Evolutionary conservation across 768 basidiomycete genomes (phyloP).

Genomic region (Mycena haematopus): DNA sequence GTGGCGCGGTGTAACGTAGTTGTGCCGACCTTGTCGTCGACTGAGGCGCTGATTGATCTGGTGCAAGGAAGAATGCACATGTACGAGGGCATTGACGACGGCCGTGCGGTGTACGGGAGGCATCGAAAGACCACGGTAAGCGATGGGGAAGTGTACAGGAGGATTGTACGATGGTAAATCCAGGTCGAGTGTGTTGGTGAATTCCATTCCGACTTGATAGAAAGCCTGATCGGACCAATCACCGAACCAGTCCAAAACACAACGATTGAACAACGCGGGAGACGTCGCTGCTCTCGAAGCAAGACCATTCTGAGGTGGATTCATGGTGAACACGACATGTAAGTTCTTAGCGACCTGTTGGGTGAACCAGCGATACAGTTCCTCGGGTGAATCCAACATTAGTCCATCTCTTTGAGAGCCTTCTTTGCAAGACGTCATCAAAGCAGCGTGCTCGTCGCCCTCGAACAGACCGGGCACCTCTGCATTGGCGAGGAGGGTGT

Average conservation of each 20-base stretch:
- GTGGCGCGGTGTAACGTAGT: conserved; percentile 96
- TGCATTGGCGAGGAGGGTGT: conserved; percentile 98
- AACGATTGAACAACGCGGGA: conserved; percentile 98
- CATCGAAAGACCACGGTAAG: conserved; percentile 81
- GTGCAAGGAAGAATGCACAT: conserved; percentile 89
- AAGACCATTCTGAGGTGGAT: conserved; percentile 94
- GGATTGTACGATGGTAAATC: conserved; percentile 84
- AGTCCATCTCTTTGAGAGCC: conserved; percentile 98
- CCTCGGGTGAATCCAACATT: conserved; percentile 98
- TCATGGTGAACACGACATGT: conserved; percentile 99
- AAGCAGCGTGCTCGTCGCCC: conserved; percentile 96
- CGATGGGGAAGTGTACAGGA: conserved; percentile 85
- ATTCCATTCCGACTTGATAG: conserved; percentile 97
- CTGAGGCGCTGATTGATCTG: conserved; percentile 89
- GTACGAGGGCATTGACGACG: conserved; percentile 91
- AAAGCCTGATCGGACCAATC: conserved; percentile 99
- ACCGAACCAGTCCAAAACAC: conserved; percentile 99
- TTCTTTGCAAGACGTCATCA: conserved; percentile 99
- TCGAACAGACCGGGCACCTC: conserved; percentile 99
- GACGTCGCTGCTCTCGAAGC: conserved; percentile 97
- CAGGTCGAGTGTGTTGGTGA: conserved; percentile 92
- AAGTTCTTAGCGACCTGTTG: conserved; percentile 97
- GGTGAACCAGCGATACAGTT: conserved; percentile 98
- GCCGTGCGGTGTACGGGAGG: conserved; percentile 93
- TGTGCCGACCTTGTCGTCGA: conserved; percentile 92